phyloP scores from a whole-genome alignment of 1,284 basidiomycete genomes.

The Moesziomyces globuligerus region DNA sequence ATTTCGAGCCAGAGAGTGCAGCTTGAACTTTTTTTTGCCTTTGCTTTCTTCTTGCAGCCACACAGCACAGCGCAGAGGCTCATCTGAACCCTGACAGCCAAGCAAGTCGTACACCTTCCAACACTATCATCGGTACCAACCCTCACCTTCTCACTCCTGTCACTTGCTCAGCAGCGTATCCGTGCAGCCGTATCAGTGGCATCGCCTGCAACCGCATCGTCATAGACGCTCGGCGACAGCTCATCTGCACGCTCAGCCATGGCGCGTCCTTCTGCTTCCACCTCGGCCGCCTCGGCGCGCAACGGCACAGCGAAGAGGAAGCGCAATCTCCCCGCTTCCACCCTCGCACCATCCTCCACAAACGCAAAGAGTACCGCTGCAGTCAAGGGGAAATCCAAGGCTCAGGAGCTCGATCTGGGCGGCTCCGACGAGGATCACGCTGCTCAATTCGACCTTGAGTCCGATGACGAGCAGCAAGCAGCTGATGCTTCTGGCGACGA shows the following conservation, averaged over 20 bases:
- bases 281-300: slow-evolving; percentile 28
- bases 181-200: too few species aligned
- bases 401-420: slow-evolving; percentile 23
- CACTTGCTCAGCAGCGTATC: too few species aligned
- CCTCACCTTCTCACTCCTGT: too few species aligned
- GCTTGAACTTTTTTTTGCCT: background rate
- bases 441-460: slow-evolving; percentile 35
- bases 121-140: too few species aligned
- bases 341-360: slow-evolving; percentile 3
- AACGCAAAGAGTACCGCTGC: slow-evolving; percentile 7
- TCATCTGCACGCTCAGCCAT: slow-evolving; percentile 9
- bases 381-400: slow-evolving; percentile 23
- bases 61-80: too few species aligned
- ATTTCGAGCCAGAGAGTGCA: slow-evolving; percentile 17
- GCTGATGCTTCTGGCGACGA: slow-evolving; percentile 26
- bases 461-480: slow-evolving; percentile 47
- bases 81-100: too few species aligned
- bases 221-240: too few species aligned
- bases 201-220: too few species aligned
- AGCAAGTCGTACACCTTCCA: background rate
- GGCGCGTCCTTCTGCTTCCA: slow-evolving; percentile 28
- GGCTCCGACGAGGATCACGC: slow-evolving; percentile 27
- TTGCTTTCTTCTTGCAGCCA: slow-evolving; percentile 13
- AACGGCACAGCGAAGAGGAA: slow-evolving; percentile 44
- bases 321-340: slow-evolving; percentile 15